Evolutionary conservation across 202 grass and related monocot genomes (phyloP), one percentile per base, ranked within the genome.

Genomic region (Alloteropsis angusta): DNA sequence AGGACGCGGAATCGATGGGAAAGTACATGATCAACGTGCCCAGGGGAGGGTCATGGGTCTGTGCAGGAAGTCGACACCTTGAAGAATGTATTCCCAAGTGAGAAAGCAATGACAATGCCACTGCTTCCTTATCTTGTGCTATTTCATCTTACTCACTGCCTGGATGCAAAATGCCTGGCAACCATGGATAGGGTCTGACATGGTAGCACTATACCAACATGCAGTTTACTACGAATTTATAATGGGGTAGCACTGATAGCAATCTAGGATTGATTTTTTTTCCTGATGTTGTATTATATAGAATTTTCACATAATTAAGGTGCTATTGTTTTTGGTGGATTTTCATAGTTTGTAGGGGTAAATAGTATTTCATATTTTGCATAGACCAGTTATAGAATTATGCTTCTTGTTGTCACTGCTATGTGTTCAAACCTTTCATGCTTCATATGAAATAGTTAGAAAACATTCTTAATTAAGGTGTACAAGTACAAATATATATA

Each of bases 1-100:
- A 97, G 95, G 91, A 91, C 55, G 95, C 91, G 83, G 89, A 97
- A 68, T 83, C 94, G 81, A 97, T 97, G 95, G 82, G 87, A 60
- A 97, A 97, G 74, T 92, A 88, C 63, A 89, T 91, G 2, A 87
- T 97, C 83, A 97, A 94, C 83, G 95, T 94, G 35, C 95, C 95
- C 28, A 90, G 16, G 82, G 91, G 95, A 65, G 66, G 79, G 43
- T 89, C 88, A 14, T 30, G 76, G 87, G 30, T 94, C 95, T 42
- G 71, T 92, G 64, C 65, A 88, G 61, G 95, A 92, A 81, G 67
- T 90, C 64, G 79, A 92, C 53, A 30, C 48, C 35, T 39, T 97
- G 75, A 93, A 85, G 81, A 88, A 83, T 75, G 61, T 72, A 32
- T 97, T 97, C 78, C 87, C 87, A n/a, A 87, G 69, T 34, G 89